Percentiles rank a stretch among this genome's conserved stretches.
Conservation (phyloP, 306 rosid genomes). For the Styphnolobium japonicum region DNA sequence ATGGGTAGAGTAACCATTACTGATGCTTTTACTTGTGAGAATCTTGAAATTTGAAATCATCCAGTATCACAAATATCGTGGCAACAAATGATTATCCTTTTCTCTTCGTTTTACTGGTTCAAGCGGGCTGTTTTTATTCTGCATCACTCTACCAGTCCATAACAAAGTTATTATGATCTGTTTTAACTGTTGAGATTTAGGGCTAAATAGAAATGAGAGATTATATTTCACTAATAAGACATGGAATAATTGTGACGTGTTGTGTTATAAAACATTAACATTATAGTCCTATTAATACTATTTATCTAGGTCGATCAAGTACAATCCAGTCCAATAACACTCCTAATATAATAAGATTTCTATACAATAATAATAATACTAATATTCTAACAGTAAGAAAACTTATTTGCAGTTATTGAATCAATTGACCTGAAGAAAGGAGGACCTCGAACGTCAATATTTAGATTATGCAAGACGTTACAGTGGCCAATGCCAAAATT, state of each 20-base stretch:
- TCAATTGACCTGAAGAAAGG: conserved; percentile 62
- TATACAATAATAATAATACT: too few species aligned
- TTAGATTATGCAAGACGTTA: conserved; percentile 48
- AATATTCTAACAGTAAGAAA: not conserved
- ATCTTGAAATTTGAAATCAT: not conserved
- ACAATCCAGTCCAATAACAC: not conserved
- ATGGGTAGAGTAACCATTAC: not conserved
- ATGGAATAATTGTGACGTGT: too few species aligned
- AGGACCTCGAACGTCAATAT: conserved; percentile 59
- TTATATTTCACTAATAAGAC: too few species aligned
- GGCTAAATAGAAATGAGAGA: too few species aligned
- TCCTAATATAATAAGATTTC: not conserved
- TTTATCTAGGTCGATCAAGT: not conserved
- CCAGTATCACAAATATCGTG: not conserved
- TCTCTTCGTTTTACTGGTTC: not conserved
- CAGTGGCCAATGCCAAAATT: conserved; percentile 68
- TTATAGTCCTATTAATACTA: too few species aligned
- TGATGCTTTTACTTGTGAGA: not conserved
- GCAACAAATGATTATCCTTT: not conserved
- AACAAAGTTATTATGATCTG: not conserved
- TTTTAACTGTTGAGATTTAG: too few species aligned
- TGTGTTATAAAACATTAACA: too few species aligned
- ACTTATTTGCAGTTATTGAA: conserved; percentile 31
- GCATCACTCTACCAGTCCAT: not conserved
- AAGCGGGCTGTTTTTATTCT: not conserved